Conservation (phyloP, 177 flowering plant genomes). For the Vitis hybrid region DNA sequence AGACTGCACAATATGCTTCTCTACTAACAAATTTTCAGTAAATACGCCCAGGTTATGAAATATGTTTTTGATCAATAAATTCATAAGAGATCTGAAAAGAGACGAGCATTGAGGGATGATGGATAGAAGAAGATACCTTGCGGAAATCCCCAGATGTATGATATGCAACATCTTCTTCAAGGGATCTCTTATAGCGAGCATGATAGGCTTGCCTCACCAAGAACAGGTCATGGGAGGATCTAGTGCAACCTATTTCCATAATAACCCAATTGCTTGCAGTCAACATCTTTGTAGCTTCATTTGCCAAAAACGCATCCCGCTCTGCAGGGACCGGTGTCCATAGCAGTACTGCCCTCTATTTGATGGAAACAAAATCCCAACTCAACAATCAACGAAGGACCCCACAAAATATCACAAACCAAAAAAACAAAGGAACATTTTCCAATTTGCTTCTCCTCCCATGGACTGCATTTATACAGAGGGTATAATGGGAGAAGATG, state of each 20-base stretch:
- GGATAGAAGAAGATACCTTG: slow-evolving; percentile 39
- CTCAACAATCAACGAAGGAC: background rate
- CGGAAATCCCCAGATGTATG: slow-evolving; percentile 67
- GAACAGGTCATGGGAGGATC: slow-evolving; percentile 65
- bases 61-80: no score
- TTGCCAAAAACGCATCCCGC: slow-evolving; percentile 69
- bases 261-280: slow-evolving; percentile 52
- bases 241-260: slow-evolving; percentile 68
- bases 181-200: slow-evolving; percentile 58
- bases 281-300: slow-evolving; percentile 59
- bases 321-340: slow-evolving; percentile 79
- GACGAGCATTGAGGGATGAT: no score
- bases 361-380: background rate
- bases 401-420: no score
- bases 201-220: slow-evolving; percentile 69
- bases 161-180: slow-evolving; percentile 86
- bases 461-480: no score
- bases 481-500: no score
- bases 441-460: no score
- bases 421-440: background rate
- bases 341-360: slow-evolving; percentile 49
- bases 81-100: no score
- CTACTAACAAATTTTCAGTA: no score
- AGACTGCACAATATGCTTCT: no score
- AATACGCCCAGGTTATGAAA: no score